A percentile compares a stretch with the other conserved stretches of the same genome.
phyloP scores from a whole-genome alignment of 2,329 filamentous ascomycete species.

The Sporothrix dimorphospora region DNA sequence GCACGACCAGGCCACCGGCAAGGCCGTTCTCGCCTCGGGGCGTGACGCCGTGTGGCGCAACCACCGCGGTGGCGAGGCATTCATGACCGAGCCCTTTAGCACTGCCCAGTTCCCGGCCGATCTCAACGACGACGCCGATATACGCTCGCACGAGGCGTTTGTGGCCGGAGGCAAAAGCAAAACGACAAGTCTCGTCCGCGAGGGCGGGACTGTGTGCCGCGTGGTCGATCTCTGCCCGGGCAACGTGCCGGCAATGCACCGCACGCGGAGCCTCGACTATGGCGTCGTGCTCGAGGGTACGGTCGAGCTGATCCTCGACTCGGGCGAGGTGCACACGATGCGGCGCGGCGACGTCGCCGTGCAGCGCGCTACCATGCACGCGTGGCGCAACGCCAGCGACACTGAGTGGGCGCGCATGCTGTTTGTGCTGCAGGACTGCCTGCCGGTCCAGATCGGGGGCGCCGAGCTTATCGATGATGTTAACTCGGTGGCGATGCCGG shows the following conservation, averaged over 20 bases:
- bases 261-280: slow-evolving; percentile 48
- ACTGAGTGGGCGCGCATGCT: slow-evolving; percentile 50
- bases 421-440: slow-evolving; percentile 41
- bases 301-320: slow-evolving; percentile 46
- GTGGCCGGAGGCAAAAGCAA: slow-evolving; percentile 40
- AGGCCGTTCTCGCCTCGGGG: background rate
- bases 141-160: slow-evolving; percentile 21
- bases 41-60: background rate
- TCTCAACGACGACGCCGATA: slow-evolving; percentile 26
- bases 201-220: slow-evolving; percentile 30
- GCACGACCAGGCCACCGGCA: background rate
- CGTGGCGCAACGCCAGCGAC: slow-evolving; percentile 46
- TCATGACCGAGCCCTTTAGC: slow-evolving; percentile 17
- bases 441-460: slow-evolving; percentile 31
- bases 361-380: slow-evolving; percentile 50
- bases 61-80: background rate
- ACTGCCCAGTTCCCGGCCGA: slow-evolving; percentile 2
- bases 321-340: slow-evolving; percentile 45
- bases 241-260: slow-evolving; percentile 44
- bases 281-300: slow-evolving; percentile 45
- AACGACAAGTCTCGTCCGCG: background rate
- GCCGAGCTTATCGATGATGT: background rate
- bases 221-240: slow-evolving; percentile 39
- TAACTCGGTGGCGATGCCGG: slow-evolving; percentile 13
- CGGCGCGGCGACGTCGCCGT: slow-evolving; percentile 50